Base-by-base conservation (phyloP, 805 yeast genomes). In the Ogataea dorogensis region DNA sequence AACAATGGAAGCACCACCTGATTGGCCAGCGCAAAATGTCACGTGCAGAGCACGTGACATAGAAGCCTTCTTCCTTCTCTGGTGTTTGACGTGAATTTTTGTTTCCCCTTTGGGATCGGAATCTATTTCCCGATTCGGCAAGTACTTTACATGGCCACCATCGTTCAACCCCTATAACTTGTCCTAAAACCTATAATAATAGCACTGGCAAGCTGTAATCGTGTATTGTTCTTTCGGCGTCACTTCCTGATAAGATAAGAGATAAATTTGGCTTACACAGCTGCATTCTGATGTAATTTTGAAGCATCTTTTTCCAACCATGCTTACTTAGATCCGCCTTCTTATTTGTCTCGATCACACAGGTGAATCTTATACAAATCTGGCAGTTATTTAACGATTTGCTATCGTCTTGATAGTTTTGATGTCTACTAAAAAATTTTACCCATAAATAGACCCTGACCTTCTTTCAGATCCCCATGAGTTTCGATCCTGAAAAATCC, bases 401-500 rank as follows among this genome's bases (percentile, higher is more conserved):
- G 15, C 17, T 27, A 7, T 15, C 17, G n/a, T 28, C n/a, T 17
- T 28, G 7, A 9, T 28, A 28, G 15, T 24, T 20, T 12, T 15
- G 11, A n/a, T n/a, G 25, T 14, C 24, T 25, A n/a, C 14, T 22
- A 12, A 22, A 36, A 38, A 38, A 38, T 18, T 38, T 38, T 38
- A 23, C 32, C 24, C 17, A 28, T 29, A 23, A 22, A 34, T 23
- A 23, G 17, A 13, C 7, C 21, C 10, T 14, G n/a, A 14, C 17
- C 24, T 18, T 24, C 17, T 24, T 14, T 8, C 35, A 12, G 5
- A 11, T 7, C 16, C 26, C 35, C 44, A 39, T 40, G 33, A 18
- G 24, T 17, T 31, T 36, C 22, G 51, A 49, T 37, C 21, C 37
- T 7, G 58, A 53, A 46, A 46, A 40, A 28, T 43, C 46, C 15